Evolutionary conservation across 2,329 filamentous ascomycete species (phyloP).

Genomic region (Immersiporthe knoxdaviesiana): DNA sequence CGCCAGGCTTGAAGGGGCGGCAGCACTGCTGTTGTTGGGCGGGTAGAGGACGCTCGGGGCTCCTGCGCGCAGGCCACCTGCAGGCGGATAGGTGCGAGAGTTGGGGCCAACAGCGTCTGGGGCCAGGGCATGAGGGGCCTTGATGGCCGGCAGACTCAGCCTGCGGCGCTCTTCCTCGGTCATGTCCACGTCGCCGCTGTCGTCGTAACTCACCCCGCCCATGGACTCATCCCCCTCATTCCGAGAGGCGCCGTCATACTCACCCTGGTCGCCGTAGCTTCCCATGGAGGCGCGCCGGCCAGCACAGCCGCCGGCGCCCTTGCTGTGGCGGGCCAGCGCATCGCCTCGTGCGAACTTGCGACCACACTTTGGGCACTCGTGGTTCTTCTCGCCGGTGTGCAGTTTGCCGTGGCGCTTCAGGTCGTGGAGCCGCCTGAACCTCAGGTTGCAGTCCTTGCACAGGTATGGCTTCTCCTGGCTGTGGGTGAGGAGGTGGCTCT

Average conservation of each 20-base stretch:
- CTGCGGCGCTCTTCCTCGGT: conserved; percentile 63
- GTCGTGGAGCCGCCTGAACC: conserved; percentile 91
- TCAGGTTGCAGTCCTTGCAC: conserved; percentile 89
- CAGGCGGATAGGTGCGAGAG: conserved; percentile 78
- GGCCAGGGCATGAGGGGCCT: conserved; percentile 68
- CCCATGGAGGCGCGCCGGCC: conserved; percentile 86
- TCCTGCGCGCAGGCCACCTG: conserved; percentile 54
- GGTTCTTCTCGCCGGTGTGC: conserved; percentile 93
- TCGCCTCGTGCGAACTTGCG: conserved; percentile 94
- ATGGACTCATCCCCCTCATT: conserved; percentile 60
- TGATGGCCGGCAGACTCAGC: conserved; percentile 74
- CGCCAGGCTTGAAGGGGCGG: conserved; percentile 54
- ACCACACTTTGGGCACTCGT: conserved; percentile 93
- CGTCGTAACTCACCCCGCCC: conserved; percentile 60
- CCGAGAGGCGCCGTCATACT: conserved; percentile 60
- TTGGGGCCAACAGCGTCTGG: conserved; percentile 61
- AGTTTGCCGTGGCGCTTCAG: conserved; percentile 95
- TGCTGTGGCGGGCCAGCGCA: conserved; percentile 91
- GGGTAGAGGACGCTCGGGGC: conserved; percentile 62
- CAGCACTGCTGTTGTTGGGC: conserved; percentile 57
- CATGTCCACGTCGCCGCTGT: conserved; percentile 63
- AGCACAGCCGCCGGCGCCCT: conserved; percentile 93
- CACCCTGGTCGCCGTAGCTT: conserved; percentile 79
- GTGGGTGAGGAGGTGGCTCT: conserved; percentile 95
- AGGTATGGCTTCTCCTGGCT: conserved; percentile 98